phyloP scores from a whole-genome alignment of 2,329 filamentous ascomycete species.

The Incumbomyces delicatus region DNA sequence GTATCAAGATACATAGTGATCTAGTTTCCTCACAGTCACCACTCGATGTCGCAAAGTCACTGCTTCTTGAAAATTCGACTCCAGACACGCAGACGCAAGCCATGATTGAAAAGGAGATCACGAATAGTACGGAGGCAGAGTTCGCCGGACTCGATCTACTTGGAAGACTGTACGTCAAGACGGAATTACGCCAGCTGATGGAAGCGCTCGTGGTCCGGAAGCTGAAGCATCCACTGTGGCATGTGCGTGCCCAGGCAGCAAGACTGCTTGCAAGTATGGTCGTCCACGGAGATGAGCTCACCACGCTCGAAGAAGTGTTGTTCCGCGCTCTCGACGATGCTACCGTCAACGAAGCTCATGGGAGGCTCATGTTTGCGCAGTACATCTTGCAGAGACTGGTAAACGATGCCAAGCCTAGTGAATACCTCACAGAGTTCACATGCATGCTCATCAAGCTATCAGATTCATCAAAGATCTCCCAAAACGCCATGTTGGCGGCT shows the following conservation, averaged over 20 bases:
- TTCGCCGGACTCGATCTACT: conserved; percentile 39
- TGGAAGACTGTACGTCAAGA: conserved; percentile 21
- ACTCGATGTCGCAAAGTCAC: conserved; percentile 27
- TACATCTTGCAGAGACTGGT: background rate
- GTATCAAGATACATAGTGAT: conserved; percentile 16
- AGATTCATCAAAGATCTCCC: background rate
- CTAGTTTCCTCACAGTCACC: conserved; percentile 21
- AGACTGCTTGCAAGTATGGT: conserved; percentile 18
- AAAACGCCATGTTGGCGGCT: background rate
- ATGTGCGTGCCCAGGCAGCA: conserved; percentile 37
- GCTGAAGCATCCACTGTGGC: conserved; percentile 35
- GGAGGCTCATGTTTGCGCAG: conserved; percentile 26
- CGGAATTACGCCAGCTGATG: conserved; percentile 26
- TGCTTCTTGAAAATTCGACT: background rate
- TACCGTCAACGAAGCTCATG: conserved; percentile 29
- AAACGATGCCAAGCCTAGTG: background rate
- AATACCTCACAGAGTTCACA: background rate
- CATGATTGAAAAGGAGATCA: background rate
- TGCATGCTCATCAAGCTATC: background rate
- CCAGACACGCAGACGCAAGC: background rate
- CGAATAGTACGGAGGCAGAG: conserved; percentile 18
- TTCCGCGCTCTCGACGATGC: background rate
- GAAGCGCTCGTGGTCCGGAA: conserved; percentile 27
- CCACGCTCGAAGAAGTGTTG: background rate
- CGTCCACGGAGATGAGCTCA: background rate